Percentiles rank a stretch among this genome's conserved stretches.
Conservation (phyloP, 2,329 filamentous ascomycete genomes). For the Neonectria punicea region DNA sequence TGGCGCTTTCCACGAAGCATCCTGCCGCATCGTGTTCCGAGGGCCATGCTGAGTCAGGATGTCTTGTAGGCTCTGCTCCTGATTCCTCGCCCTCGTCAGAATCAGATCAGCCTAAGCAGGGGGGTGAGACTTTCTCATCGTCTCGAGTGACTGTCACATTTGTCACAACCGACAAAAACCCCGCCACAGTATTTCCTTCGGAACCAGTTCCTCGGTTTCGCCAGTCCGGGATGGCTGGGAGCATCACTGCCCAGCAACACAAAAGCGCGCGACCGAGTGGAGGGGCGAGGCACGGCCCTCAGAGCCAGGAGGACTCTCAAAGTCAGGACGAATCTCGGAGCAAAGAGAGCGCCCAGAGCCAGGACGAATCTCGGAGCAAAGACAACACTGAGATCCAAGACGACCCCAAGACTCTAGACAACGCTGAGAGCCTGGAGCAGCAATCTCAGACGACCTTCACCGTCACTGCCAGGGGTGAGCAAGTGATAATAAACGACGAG, state of each 20-base stretch:
- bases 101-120: slow-evolving; percentile 8
- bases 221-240: slow-evolving; percentile 22
- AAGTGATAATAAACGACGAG: slow-evolving; percentile 59
- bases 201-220: slow-evolving; percentile 54
- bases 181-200: slow-evolving; percentile 57
- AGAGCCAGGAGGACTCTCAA: neutral
- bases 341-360: neutral
- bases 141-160: slow-evolving; percentile 53
- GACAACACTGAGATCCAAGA: neutral
- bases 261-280: slow-evolving; percentile 25
- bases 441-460: slow-evolving; percentile 45
- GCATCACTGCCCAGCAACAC: slow-evolving; percentile 34
- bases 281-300: neutral
- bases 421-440: slow-evolving; percentile 17
- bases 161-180: slow-evolving; percentile 66
- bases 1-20: slow-evolving; percentile 24
- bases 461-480: slow-evolving; percentile 56
- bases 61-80: slow-evolving; percentile 10
- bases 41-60: neutral
- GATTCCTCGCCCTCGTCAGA: slow-evolving; percentile 17
- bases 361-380: neutral
- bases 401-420: neutral
- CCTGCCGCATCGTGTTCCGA: slow-evolving; percentile 23
- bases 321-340: neutral
- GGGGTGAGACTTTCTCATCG: slow-evolving; percentile 25